phyloP scores from a whole-genome alignment of 345 rosid genomes.

The Nasturtium officinale region DNA sequence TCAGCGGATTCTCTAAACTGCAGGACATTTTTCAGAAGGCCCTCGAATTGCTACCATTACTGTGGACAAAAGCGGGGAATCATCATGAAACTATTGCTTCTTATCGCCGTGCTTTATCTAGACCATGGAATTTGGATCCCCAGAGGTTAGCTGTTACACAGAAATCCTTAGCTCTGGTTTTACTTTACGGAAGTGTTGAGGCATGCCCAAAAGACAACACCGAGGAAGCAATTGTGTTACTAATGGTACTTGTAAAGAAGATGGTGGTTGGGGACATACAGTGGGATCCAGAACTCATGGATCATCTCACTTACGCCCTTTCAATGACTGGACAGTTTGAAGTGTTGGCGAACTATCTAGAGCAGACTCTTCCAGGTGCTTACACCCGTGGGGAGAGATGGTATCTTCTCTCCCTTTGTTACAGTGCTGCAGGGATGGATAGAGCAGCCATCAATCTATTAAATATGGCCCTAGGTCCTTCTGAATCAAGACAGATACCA shows the following conservation, averaged over 20 bases:
- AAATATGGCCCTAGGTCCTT: conserved; percentile 61
- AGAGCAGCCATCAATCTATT: conserved; percentile 75
- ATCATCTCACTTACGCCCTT: conserved; percentile 78
- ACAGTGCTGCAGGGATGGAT: conserved; percentile 71
- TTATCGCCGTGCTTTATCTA: conserved; percentile 68
- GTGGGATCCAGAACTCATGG: conserved; percentile 88
- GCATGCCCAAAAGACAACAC: conserved; percentile 56
- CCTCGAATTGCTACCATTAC: conserved; percentile 72
- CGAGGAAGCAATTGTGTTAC: conserved; percentile 84
- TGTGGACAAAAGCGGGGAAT: conserved; percentile 72
- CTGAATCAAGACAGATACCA: conserved; percentile 66
- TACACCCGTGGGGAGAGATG: conserved; percentile 80
- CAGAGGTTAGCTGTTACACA: conserved; percentile 73
- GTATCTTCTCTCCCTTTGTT: conserved; percentile 89
- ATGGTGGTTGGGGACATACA: conserved; percentile 62
- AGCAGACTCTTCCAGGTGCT: conserved; percentile 72
- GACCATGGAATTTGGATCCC: conserved; percentile 88
- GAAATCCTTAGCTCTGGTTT: conserved; percentile 69
- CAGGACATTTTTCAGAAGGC: conserved; percentile 85
- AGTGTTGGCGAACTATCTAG: conserved; percentile 68
- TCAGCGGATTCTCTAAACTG: conserved; percentile 69
- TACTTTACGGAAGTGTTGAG: conserved; percentile 84
- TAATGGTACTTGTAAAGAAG: conserved; percentile 73
- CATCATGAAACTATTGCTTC: conserved; percentile 73
- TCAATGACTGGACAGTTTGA: conserved; percentile 72